phyloP scores from a whole-genome alignment of 2,329 filamentous ascomycete species.

The Botrytis hyacinthi region DNA sequence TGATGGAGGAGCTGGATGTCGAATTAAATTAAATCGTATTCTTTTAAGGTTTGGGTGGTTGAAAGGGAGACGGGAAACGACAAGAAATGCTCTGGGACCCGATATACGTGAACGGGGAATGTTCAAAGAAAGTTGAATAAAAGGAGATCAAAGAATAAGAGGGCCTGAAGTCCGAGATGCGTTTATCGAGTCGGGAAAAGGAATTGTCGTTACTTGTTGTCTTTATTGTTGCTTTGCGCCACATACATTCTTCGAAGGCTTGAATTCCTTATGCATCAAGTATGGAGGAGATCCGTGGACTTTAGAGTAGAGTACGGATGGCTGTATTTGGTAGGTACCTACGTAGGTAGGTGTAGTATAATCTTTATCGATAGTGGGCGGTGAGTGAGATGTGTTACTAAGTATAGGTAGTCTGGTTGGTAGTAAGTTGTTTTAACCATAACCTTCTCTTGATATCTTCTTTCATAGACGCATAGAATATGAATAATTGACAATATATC shows the following conservation, averaged over 20 bases:
- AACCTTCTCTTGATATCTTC: background rate
- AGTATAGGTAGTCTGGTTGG: background rate
- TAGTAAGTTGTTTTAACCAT: background rate
- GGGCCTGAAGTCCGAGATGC: background rate
- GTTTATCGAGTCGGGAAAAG: background rate
- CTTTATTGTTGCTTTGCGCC: slow-evolving; percentile 20
- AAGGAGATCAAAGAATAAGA: slow-evolving; percentile 12
- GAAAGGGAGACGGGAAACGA: background rate
- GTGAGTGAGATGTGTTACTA: background rate
- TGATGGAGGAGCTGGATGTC: background rate
- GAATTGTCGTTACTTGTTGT: slow-evolving; percentile 17
- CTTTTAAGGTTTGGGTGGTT: slow-evolving; percentile 6
- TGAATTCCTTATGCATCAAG: slow-evolving; percentile 19
- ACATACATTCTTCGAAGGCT: slow-evolving; percentile 20
- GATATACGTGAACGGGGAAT: slow-evolving; percentile 9
- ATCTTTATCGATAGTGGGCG: slow-evolving; percentile 7
- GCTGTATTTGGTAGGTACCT: background rate
- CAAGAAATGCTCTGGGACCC: background rate
- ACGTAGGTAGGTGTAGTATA: background rate
- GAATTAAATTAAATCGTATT: background rate
- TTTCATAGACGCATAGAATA: too few relatives aligned
- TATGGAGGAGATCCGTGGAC: background rate
- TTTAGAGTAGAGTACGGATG: background rate
- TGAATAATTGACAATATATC: background rate
- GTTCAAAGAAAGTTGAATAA: slow-evolving; percentile 15